These are phyloP conservation scores for Aurinia saxatilis DNA, from an alignment of 345 rosid species.

Conservation along the genomic window DNA sequence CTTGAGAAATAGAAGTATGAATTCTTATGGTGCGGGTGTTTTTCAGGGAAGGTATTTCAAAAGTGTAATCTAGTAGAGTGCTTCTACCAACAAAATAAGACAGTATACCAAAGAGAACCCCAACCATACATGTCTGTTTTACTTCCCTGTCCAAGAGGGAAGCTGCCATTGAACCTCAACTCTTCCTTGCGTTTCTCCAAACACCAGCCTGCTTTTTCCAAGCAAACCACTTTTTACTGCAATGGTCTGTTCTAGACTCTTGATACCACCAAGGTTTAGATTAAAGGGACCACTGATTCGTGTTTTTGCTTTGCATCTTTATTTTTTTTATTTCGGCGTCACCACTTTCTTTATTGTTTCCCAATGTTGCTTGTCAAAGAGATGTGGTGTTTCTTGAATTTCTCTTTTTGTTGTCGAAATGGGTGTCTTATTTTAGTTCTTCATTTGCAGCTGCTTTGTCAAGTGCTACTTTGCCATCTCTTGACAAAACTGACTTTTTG, in stretches of 20 bases:
- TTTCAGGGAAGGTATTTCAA: conserved; percentile 69
- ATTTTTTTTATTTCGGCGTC: background rate
- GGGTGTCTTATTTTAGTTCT: conserved; percentile 16
- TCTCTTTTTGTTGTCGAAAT: background rate
- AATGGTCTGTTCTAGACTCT: conserved; percentile 93
- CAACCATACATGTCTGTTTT: conserved; percentile 44
- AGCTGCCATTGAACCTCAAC: conserved; percentile 61
- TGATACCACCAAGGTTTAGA: conserved; percentile 40
- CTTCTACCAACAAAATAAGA: conserved; percentile 53
- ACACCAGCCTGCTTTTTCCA: conserved; percentile 53
- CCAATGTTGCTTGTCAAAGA: background rate
- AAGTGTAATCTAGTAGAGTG: conserved; percentile 63
- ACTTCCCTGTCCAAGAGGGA: conserved; percentile 72
- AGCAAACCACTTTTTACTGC: conserved; percentile 57
- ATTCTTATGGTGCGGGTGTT: conserved; percentile 64
- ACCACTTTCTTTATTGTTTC: background rate
- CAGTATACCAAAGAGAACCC: conserved; percentile 51
- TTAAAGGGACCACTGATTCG: conserved; percentile 24
- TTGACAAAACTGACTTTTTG: conserved; percentile 58
- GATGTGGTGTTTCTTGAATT: background rate
- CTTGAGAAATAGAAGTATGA: conserved; percentile 31
- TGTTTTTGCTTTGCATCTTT: conserved; percentile 15
- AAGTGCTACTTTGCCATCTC: conserved; percentile 45
- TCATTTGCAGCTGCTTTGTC: conserved; percentile 55
- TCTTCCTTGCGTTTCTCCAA: conserved; percentile 65